phyloP scores from a whole-genome alignment of 139 green algal genomes.

The Haematococcus lacustris region DNA sequence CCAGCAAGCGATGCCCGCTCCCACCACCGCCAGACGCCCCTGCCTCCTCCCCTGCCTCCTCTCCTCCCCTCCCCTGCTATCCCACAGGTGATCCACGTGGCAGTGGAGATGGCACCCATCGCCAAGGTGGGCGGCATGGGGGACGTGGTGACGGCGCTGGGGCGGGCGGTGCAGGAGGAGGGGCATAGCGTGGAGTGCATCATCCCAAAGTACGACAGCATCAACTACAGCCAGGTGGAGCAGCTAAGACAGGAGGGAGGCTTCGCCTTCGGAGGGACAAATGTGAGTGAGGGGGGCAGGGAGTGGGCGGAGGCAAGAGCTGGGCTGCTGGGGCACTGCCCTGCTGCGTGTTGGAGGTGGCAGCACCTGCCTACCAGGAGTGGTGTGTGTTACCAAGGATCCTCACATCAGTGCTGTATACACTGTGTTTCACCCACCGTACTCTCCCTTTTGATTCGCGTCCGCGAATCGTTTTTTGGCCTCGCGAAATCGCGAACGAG shows the following conservation, averaged over 20 bases:
- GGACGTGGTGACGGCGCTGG: slow-evolving; percentile 90
- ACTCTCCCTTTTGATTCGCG: no score
- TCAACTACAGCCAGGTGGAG: slow-evolving; percentile 72
- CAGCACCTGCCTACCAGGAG: not conserved
- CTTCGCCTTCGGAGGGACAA: slow-evolving; percentile 60
- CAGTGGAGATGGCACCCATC: slow-evolving; percentile 98
- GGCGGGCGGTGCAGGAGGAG: slow-evolving; percentile 78
- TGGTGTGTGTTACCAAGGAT: not conserved
- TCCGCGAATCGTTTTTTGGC: no score
- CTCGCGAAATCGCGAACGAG: no score
- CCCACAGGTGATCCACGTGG: slow-evolving; percentile 81
- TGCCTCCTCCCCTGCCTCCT: no score
- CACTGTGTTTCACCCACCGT: not conserved
- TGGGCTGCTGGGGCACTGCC: not conserved
- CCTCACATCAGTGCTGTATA: not conserved
- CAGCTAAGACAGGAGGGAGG: slow-evolving; percentile 48
- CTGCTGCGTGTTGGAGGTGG: no score
- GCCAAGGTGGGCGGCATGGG: slow-evolving; percentile 93
- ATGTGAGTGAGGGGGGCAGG: no score
- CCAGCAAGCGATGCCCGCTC: no score
- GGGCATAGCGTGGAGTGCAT: slow-evolving; percentile 78
- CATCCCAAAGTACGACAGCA: slow-evolving; percentile 93
- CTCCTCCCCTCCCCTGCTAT: not conserved
- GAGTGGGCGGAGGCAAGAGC: no score
- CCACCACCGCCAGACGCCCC: not conserved